phyloP scores from a whole-genome alignment of 306 rosid genomes.

The Dalbergia cochinchinensis region DNA sequence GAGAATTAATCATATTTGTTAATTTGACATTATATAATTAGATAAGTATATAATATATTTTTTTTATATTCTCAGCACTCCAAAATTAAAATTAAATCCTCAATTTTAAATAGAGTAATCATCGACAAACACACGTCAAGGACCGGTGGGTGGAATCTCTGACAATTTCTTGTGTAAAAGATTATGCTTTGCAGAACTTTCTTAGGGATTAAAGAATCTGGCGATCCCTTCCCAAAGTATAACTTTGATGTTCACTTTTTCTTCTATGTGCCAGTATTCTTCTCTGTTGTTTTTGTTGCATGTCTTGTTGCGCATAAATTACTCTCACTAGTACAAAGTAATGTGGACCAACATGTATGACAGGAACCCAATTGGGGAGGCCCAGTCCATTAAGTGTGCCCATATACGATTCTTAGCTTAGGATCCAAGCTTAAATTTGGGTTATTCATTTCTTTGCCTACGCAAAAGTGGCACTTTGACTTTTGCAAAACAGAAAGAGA shows the following conservation, averaged over 20 bases:
- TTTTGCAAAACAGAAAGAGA: conserved; percentile 1
- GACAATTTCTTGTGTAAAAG: conserved; percentile 49
- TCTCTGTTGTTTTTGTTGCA: background rate
- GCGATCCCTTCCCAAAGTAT: conserved; percentile 31
- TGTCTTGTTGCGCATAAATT: conserved; percentile 1
- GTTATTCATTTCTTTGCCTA: conserved; percentile 17
- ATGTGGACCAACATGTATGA: background rate
- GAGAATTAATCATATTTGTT: too few relatives aligned
- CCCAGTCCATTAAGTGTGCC: conserved; percentile 27
- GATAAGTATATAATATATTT: too few relatives aligned
- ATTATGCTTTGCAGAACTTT: conserved; percentile 46
- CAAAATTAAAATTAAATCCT: background rate
- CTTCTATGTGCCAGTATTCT: background rate
- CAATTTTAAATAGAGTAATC: conserved; percentile 11
- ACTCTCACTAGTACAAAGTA: background rate
- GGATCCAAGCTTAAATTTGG: background rate
- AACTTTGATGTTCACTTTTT: conserved; percentile 30
- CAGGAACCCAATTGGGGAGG: conserved; percentile 10
- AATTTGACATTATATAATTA: too few relatives aligned
- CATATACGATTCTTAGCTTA: conserved; percentile 6
- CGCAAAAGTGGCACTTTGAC: conserved; percentile 6
- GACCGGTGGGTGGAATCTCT: conserved; percentile 44
- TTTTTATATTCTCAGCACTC: too few relatives aligned
- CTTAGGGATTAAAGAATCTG: conserved; percentile 51
- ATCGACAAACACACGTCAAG: conserved; percentile 34